Base-by-base conservation (phyloP, 2,329 filamentous ascomycete species). In the Hypoxylon rubiginosum region DNA sequence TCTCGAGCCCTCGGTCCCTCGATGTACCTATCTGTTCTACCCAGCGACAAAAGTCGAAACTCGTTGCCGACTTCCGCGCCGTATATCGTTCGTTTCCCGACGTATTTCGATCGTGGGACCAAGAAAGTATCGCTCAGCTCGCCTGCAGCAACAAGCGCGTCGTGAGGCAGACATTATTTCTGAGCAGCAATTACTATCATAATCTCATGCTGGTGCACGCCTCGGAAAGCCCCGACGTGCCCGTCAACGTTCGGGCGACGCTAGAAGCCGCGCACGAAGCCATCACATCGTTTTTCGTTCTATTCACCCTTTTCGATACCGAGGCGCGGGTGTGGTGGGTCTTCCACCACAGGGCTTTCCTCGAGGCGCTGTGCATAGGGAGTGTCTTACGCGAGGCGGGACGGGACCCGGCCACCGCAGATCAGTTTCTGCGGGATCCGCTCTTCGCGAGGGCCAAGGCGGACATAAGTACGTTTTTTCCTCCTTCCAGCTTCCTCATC, bases 241-340 rank as follows among this genome's bases (percentile, higher is more conserved):
- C 87, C 0, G 82, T 88, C 55, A 92, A 94, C 74, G 83, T 92
- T 17, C 83, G 89, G 17, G 90, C 87, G 4, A 91, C 91, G 2
- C 80, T 94, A 11, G 91, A 94, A 77, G 91, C 91, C 0, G 92
- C 92, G 0, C 89, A 93, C 72, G 90, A 92, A 74, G 92, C 92
- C 4, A 87, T 95, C 50, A 86, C 84, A 48, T 83, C 91, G 1
- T 95, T 94, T 75, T 94, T 94, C 76, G 83, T 93, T 62, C 83
- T 94, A 6, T 92, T 90, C 78, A 82, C 82, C 39, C 80, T 92
- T 11, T 89, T 94, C 67, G 88, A 90, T 70, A 82, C 83, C 15
- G 92, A 95, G 80, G 91, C 91, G 1, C 85, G 89, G 13, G 91
- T 94, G 0, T 94, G 92, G 92, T 95, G 92, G 92, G 91, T 93